A percentile compares a stretch with the other conserved stretches of the same genome.
Conservation (phyloP, 148 eudicot genomes). For the Camellia japonica region DNA sequence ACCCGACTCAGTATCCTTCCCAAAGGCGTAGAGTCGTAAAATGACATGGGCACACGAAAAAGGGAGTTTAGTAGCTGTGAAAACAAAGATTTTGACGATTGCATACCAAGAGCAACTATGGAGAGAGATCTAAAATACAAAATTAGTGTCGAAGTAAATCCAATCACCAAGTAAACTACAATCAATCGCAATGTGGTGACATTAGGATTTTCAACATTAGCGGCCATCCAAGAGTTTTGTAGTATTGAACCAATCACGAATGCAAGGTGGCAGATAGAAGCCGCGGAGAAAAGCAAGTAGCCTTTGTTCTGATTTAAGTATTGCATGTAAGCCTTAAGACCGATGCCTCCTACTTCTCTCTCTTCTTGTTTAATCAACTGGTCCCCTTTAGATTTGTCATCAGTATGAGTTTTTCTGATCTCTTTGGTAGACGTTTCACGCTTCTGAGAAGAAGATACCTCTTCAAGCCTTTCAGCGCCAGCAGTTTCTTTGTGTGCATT, state of each 20-base stretch:
- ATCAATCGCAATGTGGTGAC: slow-evolving; percentile 56
- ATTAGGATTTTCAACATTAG: slow-evolving; percentile 66
- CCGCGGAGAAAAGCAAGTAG: slow-evolving; percentile 46
- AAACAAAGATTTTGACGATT: slow-evolving; percentile 63
- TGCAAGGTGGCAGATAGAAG: slow-evolving; percentile 41
- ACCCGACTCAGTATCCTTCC: slow-evolving; percentile 85
- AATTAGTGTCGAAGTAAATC: slow-evolving; percentile 35
- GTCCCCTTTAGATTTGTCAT: slow-evolving; percentile 33
- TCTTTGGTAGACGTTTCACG: slow-evolving; percentile 35
- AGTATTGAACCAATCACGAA: slow-evolving; percentile 56
- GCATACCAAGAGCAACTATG: slow-evolving; percentile 50
- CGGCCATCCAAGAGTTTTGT: slow-evolving; percentile 93
- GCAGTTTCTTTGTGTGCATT: slow-evolving; percentile 92
- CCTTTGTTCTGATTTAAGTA: slow-evolving; percentile 76
- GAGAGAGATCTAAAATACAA: slow-evolving; percentile 50
- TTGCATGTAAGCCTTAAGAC: slow-evolving; percentile 60
- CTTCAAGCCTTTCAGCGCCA: slow-evolving; percentile 52
- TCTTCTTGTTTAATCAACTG: slow-evolving; percentile 83
- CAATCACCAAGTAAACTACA: slow-evolving; percentile 59
- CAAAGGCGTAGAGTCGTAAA: slow-evolving; percentile 81
- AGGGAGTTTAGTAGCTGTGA: slow-evolving; percentile 60
- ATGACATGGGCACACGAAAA: slow-evolving; percentile 79
- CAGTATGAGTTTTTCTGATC: slow-evolving; percentile 28
- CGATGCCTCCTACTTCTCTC: slow-evolving; percentile 69
- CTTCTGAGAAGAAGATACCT: slow-evolving; percentile 28